Percentiles rank a stretch among this genome's conserved stretches.
phyloP scores from a whole-genome alignment of 495 filamentous ascomycete genomes.

The Aspergillus wentii region DNA sequence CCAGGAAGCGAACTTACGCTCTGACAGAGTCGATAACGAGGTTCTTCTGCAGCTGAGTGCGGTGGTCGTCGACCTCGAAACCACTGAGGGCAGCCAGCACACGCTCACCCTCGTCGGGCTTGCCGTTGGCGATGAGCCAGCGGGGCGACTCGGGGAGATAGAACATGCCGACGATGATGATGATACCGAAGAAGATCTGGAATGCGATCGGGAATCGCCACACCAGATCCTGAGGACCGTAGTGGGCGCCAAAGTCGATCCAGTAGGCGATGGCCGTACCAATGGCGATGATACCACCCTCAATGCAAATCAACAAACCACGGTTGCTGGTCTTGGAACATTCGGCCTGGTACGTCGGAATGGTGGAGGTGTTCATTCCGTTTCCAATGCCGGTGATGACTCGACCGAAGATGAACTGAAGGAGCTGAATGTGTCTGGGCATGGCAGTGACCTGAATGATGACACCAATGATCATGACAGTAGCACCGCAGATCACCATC shows the following conservation, averaged over 20 bases:
- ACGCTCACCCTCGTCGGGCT: slow-evolving; percentile 42
- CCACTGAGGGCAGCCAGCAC: slow-evolving; percentile 38
- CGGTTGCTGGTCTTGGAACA: slow-evolving; percentile 62
- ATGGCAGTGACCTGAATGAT: slow-evolving; percentile 59
- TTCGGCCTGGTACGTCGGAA: slow-evolving; percentile 68
- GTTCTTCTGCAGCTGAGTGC: slow-evolving; percentile 40
- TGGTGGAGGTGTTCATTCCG: slow-evolving; percentile 65
- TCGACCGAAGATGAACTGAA: slow-evolving; percentile 65
- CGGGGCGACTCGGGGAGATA: slow-evolving; percentile 66
- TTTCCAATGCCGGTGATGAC: slow-evolving; percentile 67
- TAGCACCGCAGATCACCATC: slow-evolving; percentile 52
- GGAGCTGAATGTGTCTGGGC: slow-evolving; percentile 20
- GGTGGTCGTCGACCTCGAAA: slow-evolving; percentile 6
- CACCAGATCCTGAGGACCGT: slow-evolving; percentile 16
- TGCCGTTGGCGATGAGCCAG: slow-evolving; percentile 59
- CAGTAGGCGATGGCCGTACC: slow-evolving; percentile 69
- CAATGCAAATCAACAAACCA: slow-evolving; percentile 69
- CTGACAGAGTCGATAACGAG: slow-evolving; percentile 65
- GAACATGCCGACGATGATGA: slow-evolving; percentile 51
- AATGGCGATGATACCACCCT: slow-evolving; percentile 66
- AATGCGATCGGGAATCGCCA: slow-evolving; percentile 69
- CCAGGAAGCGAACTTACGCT: slow-evolving; percentile 32
- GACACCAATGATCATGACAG: slow-evolving; percentile 70
- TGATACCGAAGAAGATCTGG: slow-evolving; percentile 61
- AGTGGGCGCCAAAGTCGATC: slow-evolving; percentile 68